Conservation (phyloP, 2,329 filamentous ascomycete species). For the Colletotrichum camelliae region DNA sequence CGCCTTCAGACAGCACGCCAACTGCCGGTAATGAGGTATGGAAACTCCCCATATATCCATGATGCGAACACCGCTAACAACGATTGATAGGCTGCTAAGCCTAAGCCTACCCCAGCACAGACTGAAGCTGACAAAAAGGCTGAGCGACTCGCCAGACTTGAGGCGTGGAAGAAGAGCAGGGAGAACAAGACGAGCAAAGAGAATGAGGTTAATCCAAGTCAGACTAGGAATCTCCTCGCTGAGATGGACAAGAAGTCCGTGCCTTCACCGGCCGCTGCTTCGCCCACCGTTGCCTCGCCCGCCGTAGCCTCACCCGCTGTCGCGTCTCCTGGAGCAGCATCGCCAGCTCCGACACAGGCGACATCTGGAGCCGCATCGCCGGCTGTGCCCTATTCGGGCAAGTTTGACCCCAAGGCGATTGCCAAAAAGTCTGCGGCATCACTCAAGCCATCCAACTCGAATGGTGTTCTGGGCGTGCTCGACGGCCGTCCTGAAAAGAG, state of each 20-base stretch:
- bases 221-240: conserved; percentile 70
- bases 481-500: conserved; percentile 42
- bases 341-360: conserved; percentile 35
- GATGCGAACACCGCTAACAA: conserved; percentile 26
- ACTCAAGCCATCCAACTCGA: conserved; percentile 58
- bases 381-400: conserved; percentile 70
- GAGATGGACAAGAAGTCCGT: conserved; percentile 75
- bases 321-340: conserved; percentile 7
- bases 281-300: conserved; percentile 53
- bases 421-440: conserved; percentile 76
- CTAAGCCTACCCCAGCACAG: conserved; percentile 54
- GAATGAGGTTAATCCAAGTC: conserved; percentile 69
- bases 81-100: conserved; percentile 56
- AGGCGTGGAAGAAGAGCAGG: conserved; percentile 92
- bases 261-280: conserved; percentile 46
- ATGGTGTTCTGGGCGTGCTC: conserved; percentile 53
- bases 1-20: conserved; percentile 52
- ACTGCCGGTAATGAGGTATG: conserved; percentile 64
- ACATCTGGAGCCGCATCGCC: conserved; percentile 55
- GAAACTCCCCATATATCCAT: background rate
- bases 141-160: conserved; percentile 80
- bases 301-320: conserved; percentile 54
- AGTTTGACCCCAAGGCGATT: conserved; percentile 87
- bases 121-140: conserved; percentile 79
- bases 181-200: conserved; percentile 77